phyloP scores from a whole-genome alignment of 2,329 filamentous ascomycete genomes.

The Cadophora sp. region DNA sequence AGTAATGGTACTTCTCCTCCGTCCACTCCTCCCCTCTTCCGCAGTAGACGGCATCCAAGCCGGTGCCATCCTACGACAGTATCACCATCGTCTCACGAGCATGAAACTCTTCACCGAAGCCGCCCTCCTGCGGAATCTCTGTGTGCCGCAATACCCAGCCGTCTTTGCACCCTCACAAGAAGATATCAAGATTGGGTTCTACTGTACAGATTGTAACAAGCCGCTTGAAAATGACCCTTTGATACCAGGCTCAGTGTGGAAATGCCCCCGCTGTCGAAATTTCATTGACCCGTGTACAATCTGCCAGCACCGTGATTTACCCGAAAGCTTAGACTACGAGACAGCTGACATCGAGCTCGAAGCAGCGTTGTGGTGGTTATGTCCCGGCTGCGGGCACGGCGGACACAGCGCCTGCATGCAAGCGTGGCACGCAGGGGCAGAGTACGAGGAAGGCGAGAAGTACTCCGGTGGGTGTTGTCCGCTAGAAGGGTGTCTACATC shows the following conservation, averaged over 20 bases:
- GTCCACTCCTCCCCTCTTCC: constrained; percentile 60
- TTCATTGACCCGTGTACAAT: constrained; percentile 64
- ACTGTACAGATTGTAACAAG: constrained; percentile 62
- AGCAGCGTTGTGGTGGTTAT: constrained; percentile 63
- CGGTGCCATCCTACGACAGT: constrained; percentile 61
- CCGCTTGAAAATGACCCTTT: constrained; percentile 52
- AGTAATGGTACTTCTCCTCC: constrained; percentile 65
- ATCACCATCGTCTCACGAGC: constrained; percentile 64
- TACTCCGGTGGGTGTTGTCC: constrained; percentile 64
- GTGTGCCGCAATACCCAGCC: constrained; percentile 57
- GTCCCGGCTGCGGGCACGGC: constrained; percentile 66
- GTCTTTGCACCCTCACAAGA: constrained; percentile 62
- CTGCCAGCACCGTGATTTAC: constrained; percentile 54
- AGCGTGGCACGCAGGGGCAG: constrained; percentile 58
- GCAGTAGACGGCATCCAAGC: constrained; percentile 64
- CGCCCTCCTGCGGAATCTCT: constrained; percentile 65
- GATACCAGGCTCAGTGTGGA: constrained; percentile 53
- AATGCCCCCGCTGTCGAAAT: constrained; percentile 63
- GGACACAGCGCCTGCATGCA: constrained; percentile 66
- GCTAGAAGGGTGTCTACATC: constrained; percentile 69
- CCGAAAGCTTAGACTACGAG: constrained; percentile 19
- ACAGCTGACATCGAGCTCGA: constrained; percentile 16
- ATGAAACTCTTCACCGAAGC: constrained; percentile 68
- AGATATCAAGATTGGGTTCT: constrained; percentile 58
- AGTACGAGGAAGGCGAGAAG: constrained; percentile 44